These are phyloP conservation scores for Aspergillus campestris DNA, from an alignment of 495 filamentous ascomycete genomes.

Conservation along the genomic window DNA sequence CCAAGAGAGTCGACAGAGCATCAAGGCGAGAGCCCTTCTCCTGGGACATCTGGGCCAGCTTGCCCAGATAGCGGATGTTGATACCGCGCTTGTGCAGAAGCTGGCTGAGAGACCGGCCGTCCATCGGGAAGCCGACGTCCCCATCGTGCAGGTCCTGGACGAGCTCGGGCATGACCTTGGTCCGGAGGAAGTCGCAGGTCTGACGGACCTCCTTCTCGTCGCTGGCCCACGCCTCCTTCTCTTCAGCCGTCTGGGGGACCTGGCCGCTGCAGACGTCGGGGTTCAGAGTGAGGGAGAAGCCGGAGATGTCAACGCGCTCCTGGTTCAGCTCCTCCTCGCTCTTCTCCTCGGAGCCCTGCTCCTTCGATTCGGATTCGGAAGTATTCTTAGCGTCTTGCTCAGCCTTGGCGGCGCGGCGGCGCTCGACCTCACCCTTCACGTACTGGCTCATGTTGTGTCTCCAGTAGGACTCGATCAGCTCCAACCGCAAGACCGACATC, in stretches of 20 bases:
- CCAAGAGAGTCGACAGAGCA: slow-evolving; percentile 64
- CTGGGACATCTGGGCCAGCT: slow-evolving; percentile 60
- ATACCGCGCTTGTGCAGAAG: slow-evolving; percentile 96
- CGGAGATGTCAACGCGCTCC: slow-evolving; percentile 69
- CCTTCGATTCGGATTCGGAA: slow-evolving; percentile 20
- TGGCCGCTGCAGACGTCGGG: slow-evolving; percentile 95
- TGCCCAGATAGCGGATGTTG: slow-evolving; percentile 92
- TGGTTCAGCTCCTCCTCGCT: slow-evolving; percentile 32
- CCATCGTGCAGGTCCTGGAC: slow-evolving; percentile 81
- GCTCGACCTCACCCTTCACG: slow-evolving; percentile 63
- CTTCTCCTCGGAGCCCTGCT: slow-evolving; percentile 23
- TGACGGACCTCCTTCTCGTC: slow-evolving; percentile 86
- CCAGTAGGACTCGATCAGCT: slow-evolving; percentile 79
- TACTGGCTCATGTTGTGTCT: slow-evolving; percentile 81
- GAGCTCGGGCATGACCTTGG: slow-evolving; percentile 64
- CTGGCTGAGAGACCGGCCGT: slow-evolving; percentile 79
- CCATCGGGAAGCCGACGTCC: slow-evolving; percentile 96
- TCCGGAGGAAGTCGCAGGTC: slow-evolving; percentile 68
- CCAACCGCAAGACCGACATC: slow-evolving; percentile 85
- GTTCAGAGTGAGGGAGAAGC: slow-evolving; percentile 83
- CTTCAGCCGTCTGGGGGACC: slow-evolving; percentile 77
- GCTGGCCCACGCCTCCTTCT: slow-evolving; percentile 73
- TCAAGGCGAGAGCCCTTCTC: slow-evolving; percentile 61
- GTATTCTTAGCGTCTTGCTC: slow-evolving; percentile 33
- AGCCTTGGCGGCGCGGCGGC: slow-evolving; percentile 38